phyloP scores from a whole-genome alignment of 176 grass and related monocot species.

The Ananas comosus region DNA sequence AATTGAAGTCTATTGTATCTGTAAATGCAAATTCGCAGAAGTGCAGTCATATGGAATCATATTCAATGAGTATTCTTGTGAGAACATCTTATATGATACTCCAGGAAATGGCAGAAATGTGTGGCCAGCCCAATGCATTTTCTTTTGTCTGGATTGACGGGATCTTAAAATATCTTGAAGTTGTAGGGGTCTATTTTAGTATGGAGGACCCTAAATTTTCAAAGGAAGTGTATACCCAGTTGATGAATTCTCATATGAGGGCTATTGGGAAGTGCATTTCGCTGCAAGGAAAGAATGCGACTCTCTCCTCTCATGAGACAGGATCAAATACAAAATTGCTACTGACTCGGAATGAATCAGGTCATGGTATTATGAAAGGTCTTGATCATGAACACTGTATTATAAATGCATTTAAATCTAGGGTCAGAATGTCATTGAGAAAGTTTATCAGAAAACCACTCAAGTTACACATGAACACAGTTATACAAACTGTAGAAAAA shows the following conservation, averaged over 20 bases:
- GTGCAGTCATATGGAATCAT: constrained; percentile 24
- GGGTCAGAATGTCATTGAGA: constrained; percentile 63
- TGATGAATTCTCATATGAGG: constrained; percentile 57
- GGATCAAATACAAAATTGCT: constrained; percentile 72
- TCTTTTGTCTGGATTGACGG: constrained; percentile 78
- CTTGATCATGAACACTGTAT: constrained; percentile 29
- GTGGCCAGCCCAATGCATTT: constrained; percentile 39
- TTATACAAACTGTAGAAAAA: constrained; percentile 73
- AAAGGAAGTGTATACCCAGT: constrained; percentile 49
- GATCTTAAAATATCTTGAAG: constrained; percentile 69
- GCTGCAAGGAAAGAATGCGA: constrained; percentile 73
- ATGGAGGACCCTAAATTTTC: constrained; percentile 48
- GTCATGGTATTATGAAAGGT: constrained; percentile 22
- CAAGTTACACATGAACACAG: constrained; percentile 38
- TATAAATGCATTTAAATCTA: constrained; percentile 60
- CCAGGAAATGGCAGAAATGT: constrained; percentile 62
- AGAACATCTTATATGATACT: constrained; percentile 51
- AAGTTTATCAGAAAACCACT: constrained; percentile 54
- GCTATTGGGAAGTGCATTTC: constrained; percentile 85
- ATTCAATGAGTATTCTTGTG: constrained; percentile 36
- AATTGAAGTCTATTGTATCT: constrained; percentile 40
- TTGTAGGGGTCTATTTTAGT: constrained; percentile 44
- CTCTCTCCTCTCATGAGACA: constrained; percentile 71
- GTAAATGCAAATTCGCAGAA: constrained; percentile 24
- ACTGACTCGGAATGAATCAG: constrained; percentile 28